Percentiles rank a stretch among this genome's conserved stretches.
phyloP scores from a whole-genome alignment of 176 grass and related monocot genomes.

The Musa troglodytarum region DNA sequence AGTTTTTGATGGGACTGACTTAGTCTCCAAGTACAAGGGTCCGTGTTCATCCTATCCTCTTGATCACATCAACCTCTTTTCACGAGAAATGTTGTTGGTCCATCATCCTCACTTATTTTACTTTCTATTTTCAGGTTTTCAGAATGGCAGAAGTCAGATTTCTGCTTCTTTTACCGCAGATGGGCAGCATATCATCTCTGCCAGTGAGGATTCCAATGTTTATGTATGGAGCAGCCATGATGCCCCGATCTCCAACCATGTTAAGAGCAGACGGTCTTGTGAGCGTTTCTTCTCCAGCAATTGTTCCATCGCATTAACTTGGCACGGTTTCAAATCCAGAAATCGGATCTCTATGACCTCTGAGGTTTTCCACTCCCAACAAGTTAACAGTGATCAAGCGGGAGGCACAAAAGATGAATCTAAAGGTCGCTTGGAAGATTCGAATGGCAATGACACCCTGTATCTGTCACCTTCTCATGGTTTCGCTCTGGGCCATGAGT shows the following conservation, averaged over 20 bases:
- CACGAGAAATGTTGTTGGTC: not conserved
- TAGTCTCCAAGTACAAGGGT: conserved; percentile 89
- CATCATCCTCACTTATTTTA: not conserved
- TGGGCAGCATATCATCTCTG: conserved; percentile 59
- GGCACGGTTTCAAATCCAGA: conserved; percentile 35
- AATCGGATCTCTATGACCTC: not conserved
- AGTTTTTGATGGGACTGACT: conserved; percentile 56
- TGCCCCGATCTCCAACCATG: conserved; percentile 32
- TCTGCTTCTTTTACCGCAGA: conserved; percentile 61
- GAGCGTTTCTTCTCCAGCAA: conserved; percentile 58
- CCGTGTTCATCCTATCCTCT: not conserved
- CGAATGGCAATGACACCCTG: conserved; percentile 12
- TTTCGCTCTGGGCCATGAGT: conserved; percentile 53
- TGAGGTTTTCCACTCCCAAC: conserved; percentile 6
- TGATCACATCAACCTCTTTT: not conserved
- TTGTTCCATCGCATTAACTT: conserved; percentile 61
- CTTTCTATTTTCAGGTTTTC: conserved; percentile 35
- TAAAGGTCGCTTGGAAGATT: conserved; percentile 19
- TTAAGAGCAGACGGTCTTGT: conserved; percentile 61
- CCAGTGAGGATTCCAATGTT: conserved; percentile 70
- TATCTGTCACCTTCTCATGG: conserved; percentile 38
- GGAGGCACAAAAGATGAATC: conserved; percentile 14
- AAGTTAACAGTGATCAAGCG: conserved; percentile 12
- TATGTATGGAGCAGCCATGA: conserved; percentile 73
- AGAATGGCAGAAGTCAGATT: conserved; percentile 44